Conservation (phyloP, 2,329 filamentous ascomycete genomes). For the Ilyonectria destructans region DNA sequence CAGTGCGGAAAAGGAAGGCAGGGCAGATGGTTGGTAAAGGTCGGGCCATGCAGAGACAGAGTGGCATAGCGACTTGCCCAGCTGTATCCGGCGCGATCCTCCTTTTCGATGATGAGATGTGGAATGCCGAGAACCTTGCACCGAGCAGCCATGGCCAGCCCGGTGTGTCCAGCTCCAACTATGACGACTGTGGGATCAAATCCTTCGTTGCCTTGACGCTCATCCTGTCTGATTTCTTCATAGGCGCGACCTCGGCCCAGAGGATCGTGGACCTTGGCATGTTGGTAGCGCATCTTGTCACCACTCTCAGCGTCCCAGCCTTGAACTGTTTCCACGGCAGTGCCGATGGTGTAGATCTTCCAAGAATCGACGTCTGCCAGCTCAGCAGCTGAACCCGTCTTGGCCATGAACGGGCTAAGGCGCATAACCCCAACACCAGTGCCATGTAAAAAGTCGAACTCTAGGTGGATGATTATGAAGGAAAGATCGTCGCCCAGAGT, state of each 20-base stretch:
- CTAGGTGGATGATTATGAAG: conserved; percentile 13
- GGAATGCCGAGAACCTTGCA: conserved; percentile 20
- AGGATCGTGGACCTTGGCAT: conserved; percentile 18
- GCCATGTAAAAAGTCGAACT: conserved; percentile 20
- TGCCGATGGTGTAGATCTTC: conserved; percentile 21
- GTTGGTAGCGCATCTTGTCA: conserved; percentile 15
- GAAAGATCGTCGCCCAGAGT: conserved; percentile 13
- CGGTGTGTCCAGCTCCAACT: conserved; percentile 17
- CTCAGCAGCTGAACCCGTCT: conserved; percentile 9
- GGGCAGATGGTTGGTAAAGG: conserved; percentile 23
- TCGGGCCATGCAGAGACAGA: conserved; percentile 20
- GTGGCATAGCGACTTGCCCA: conserved; percentile 15
- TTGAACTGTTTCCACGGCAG: conserved; percentile 11
- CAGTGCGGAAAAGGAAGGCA: conserved; percentile 21
- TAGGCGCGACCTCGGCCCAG: conserved; percentile 10
- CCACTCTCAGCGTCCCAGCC: conserved; percentile 20
- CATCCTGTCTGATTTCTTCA: conserved; percentile 12
- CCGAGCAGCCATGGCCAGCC: conserved; percentile 18
- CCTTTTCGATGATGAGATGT: conserved; percentile 23
- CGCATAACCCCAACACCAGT: conserved; percentile 19
- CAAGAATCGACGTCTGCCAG: conserved; percentile 7
- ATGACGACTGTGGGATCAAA: conserved; percentile 15
- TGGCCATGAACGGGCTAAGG: conserved; percentile 13
- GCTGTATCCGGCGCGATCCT: conserved; percentile 13
- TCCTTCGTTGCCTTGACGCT: background rate